A percentile compares a stretch with the other conserved stretches of the same genome.
Evolutionary conservation across 2,329 filamentous ascomycete species (phyloP).

Genomic region (Verticillium zaregamsianum): DNA sequence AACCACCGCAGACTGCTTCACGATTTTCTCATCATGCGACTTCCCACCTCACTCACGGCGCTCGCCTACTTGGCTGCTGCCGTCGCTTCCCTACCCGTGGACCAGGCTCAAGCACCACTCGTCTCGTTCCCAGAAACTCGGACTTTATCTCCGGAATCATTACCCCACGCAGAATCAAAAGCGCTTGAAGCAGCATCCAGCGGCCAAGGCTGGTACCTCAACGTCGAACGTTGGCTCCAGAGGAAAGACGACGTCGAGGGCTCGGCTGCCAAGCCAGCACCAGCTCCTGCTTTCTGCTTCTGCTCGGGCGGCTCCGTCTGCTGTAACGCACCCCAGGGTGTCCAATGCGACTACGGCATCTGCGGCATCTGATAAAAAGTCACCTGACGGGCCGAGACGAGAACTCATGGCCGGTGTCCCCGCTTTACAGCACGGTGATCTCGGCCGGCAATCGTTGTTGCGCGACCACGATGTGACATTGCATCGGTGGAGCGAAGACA

Average conservation of each 20-base stretch:
- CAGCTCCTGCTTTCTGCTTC: slow-evolving; percentile 15
- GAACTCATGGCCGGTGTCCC: neutral
- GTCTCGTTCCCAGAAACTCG: neutral
- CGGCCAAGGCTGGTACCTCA: slow-evolving; percentile 1
- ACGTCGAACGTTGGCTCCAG: slow-evolving; percentile 1
- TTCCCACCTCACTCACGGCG: neutral
- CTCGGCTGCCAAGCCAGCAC: neutral
- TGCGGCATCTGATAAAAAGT: slow-evolving; percentile 19
- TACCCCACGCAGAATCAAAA: neutral
- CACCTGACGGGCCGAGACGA: neutral
- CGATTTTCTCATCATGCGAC: neutral
- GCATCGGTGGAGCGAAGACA: neutral
- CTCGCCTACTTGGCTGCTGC: neutral
- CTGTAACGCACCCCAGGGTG: slow-evolving; percentile 16
- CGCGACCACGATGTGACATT: neutral
- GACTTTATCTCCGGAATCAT: neutral
- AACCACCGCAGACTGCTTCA: neutral
- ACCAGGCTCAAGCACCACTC: neutral
- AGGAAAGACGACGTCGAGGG: slow-evolving; percentile 1
- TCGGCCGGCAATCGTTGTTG: neutral
- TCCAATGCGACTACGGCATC: slow-evolving; percentile 21
- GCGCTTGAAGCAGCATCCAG: neutral
- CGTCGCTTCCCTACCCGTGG: neutral
- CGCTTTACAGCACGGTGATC: neutral
- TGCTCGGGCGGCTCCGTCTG: slow-evolving; percentile 23